A percentile compares a stretch with the other conserved stretches of the same genome.
Conservation (phyloP, 257 asterid species). For the Plectranthus barbatus region DNA sequence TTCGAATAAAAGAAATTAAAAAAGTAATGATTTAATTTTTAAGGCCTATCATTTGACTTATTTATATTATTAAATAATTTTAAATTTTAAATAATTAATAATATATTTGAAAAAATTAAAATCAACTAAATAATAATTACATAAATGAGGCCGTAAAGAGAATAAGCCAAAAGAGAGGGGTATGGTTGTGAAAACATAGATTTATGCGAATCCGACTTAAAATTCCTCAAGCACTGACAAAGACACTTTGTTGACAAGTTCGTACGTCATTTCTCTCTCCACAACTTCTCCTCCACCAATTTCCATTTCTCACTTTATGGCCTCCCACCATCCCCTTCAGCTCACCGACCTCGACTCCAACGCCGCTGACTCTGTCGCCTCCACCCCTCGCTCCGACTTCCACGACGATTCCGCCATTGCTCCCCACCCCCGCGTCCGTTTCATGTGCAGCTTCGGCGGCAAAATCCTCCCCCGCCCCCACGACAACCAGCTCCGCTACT, state of each 20-base stretch:
- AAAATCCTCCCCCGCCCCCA: slow-evolving; percentile 79
- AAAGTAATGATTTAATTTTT: too few relatives aligned
- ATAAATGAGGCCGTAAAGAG: too few relatives aligned
- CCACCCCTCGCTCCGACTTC: slow-evolving; percentile 71
- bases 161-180: not conserved
- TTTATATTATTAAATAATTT: too few relatives aligned
- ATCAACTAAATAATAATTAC: too few relatives aligned
- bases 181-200: not conserved
- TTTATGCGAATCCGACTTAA: too few relatives aligned
- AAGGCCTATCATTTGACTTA: too few relatives aligned
- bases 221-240: too few relatives aligned
- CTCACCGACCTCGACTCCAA: slow-evolving; percentile 44
- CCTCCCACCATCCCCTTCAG: slow-evolving; percentile 27
- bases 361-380: slow-evolving; percentile 49
- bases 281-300: not conserved
- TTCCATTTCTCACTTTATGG: slow-evolving; percentile 21
- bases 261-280: not conserved
- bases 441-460: slow-evolving; percentile 96
- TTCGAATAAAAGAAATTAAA: too few relatives aligned
- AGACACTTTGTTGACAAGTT: not conserved
- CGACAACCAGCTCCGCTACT: slow-evolving; percentile 81
- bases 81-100: too few relatives aligned
- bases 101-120: too few relatives aligned
- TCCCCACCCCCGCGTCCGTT: slow-evolving; percentile 49
- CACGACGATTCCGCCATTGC: slow-evolving; percentile 27